These are phyloP conservation scores for Craspedostauros australis DNA, from an alignment of 108 stramenopile species.

Conservation along the genomic window DNA sequence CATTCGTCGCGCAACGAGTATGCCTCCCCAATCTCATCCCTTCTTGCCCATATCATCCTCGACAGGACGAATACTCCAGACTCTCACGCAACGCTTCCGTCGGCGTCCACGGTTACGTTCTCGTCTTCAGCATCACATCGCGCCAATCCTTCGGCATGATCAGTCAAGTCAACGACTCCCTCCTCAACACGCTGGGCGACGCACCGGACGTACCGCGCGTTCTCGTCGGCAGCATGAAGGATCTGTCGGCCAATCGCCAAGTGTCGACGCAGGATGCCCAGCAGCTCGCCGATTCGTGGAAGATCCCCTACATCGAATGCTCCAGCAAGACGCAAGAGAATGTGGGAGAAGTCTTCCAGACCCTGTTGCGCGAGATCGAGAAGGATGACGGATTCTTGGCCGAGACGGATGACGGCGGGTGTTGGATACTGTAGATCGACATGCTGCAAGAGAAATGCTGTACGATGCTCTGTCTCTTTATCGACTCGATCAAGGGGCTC, in stretches of 20 bases:
- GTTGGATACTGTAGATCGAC: slow-evolving; percentile 57
- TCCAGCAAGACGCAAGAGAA: slow-evolving; percentile 76
- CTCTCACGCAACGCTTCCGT: slow-evolving; percentile 83
- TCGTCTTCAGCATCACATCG: slow-evolving; percentile 72
- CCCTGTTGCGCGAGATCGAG: slow-evolving; percentile 79
- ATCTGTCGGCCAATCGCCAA: slow-evolving; percentile 60
- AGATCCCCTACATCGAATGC: slow-evolving; percentile 82
- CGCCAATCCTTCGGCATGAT: slow-evolving; percentile 74
- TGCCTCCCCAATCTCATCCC: not conserved
- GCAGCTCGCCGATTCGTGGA: slow-evolving; percentile 59
- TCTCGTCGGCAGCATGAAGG: slow-evolving; percentile 80
- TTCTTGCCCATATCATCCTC: not conserved
- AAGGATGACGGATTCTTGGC: slow-evolving; percentile 82
- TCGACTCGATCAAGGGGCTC: too few species aligned
- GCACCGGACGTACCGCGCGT: slow-evolving; percentile 82
- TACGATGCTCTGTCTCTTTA: too few species aligned
- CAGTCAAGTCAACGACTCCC: slow-evolving; percentile 67
- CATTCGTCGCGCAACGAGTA: not conserved
- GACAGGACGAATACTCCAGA: slow-evolving; percentile 79
- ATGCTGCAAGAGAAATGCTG: too few species aligned
- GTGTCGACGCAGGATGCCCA: slow-evolving; percentile 56
- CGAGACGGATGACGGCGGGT: slow-evolving; percentile 62
- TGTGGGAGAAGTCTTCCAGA: slow-evolving; percentile 82
- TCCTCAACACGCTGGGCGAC: slow-evolving; percentile 77
- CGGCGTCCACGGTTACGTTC: slow-evolving; percentile 80